phyloP scores from a whole-genome alignment of 2,329 filamentous ascomycete species.

The Clathrospora elynae region DNA sequence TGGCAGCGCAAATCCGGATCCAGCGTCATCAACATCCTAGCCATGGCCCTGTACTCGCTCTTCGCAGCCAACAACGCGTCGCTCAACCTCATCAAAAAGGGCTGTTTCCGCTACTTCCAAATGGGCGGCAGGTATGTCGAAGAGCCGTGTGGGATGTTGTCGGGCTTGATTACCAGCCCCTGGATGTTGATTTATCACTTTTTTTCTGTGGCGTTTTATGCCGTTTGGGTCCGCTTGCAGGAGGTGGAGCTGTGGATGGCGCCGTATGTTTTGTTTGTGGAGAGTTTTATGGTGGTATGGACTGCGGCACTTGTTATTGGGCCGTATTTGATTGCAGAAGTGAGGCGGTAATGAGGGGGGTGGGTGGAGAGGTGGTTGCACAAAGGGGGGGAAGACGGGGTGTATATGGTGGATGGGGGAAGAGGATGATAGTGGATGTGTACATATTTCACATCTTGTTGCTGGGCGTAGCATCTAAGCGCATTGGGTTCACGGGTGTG shows the following conservation, averaged over 20 bases:
- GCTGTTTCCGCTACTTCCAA: constrained; percentile 93
- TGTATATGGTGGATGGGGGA: constrained; percentile 1
- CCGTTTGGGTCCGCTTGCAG: constrained; percentile 72
- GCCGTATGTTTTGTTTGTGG: constrained; percentile 63
- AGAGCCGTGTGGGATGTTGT: constrained; percentile 80
- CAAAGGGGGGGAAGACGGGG: background rate
- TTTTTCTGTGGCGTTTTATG: constrained; percentile 87
- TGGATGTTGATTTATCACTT: constrained; percentile 87
- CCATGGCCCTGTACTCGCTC: constrained; percentile 86
- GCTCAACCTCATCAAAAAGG: constrained; percentile 78
- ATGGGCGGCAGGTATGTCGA: constrained; percentile 71
- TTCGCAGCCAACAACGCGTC: constrained; percentile 74
- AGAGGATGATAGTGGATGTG: background rate
- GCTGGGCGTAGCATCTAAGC: no score
- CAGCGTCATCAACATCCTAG: constrained; percentile 95
- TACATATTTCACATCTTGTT: background rate
- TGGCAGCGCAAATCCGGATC: constrained; percentile 83
- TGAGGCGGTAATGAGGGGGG: constrained; percentile 44
- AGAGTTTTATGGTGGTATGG: constrained; percentile 73
- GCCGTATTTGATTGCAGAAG: constrained; percentile 76
- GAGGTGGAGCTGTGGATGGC: constrained; percentile 51
- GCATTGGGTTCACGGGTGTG: no score
- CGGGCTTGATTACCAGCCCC: constrained; percentile 78
- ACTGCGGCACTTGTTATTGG: constrained; percentile 82
- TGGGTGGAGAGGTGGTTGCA: background rate